Evolutionary conservation across 495 filamentous ascomycete species (phyloP).

Genomic region (Aeminium ludgeri): DNA sequence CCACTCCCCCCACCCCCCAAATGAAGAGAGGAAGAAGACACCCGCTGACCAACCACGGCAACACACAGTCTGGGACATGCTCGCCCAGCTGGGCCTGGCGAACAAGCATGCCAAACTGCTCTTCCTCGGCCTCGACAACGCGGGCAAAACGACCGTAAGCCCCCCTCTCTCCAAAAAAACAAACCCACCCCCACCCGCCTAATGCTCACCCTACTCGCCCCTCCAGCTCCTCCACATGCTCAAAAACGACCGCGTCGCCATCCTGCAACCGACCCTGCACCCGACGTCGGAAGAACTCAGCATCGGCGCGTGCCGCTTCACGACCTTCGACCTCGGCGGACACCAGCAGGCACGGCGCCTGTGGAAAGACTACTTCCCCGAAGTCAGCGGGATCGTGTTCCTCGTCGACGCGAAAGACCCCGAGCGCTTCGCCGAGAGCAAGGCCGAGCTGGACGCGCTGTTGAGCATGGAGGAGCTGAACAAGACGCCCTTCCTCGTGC

Average conservation of each 20-base stretch:
- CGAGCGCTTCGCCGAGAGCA: conserved; percentile 82
- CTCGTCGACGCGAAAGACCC: conserved; percentile 94
- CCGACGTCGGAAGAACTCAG: conserved; percentile 86
- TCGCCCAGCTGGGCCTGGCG: conserved; percentile 73
- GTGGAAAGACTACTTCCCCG: conserved; percentile 95
- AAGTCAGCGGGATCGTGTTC: conserved; percentile 95
- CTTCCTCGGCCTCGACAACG: conserved; percentile 91
- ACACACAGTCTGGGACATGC: conserved; percentile 69
- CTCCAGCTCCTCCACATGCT: conserved; percentile 24
- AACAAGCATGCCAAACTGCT: conserved; percentile 90
- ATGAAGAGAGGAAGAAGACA: conserved; percentile 8
- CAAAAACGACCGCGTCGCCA: conserved; percentile 96
- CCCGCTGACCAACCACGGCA: background rate
- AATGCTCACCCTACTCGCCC: background rate
- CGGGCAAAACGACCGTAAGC: conserved; percentile 71
- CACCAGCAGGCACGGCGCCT: conserved; percentile 95
- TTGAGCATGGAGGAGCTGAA: conserved; percentile 77
- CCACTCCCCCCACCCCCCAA: background rate
- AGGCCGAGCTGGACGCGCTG: conserved; percentile 89
- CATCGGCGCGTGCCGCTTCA: conserved; percentile 74
- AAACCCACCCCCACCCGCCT: conserved; percentile 40
- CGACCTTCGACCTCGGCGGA: conserved; percentile 91
- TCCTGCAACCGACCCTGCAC: conserved; percentile 49
- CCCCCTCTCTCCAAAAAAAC: conserved; percentile 6
- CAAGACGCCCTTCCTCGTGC: conserved; percentile 86